A percentile compares a stretch with the other conserved stretches of the same genome.
Evolutionary conservation across 148 eudicot species (phyloP).

Genomic region (Cornus florida): DNA sequence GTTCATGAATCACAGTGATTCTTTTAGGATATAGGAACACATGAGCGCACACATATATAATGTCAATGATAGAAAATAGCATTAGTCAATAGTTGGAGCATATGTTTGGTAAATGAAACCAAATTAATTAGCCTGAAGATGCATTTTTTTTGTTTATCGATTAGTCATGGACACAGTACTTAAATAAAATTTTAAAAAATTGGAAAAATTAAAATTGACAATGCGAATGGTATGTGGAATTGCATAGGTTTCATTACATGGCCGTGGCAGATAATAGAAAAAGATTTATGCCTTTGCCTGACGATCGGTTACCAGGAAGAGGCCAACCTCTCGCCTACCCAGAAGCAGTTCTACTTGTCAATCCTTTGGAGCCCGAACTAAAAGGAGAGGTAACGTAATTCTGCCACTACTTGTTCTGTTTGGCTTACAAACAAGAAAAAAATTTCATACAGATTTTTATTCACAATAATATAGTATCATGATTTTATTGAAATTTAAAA

Average conservation of each 20-base stretch:
- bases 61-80: no score
- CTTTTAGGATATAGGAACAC: no score
- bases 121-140: no score
- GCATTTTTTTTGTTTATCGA: not conserved
- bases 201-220: not conserved
- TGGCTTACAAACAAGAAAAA: no score
- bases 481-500: no score
- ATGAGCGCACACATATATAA: no score
- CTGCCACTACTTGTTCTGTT: not conserved
- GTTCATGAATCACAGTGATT: no score
- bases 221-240: not conserved
- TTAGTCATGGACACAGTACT: not conserved
- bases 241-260: slow-evolving; percentile 75
- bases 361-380: slow-evolving; percentile 43
- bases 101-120: no score
- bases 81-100: not conserved
- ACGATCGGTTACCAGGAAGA: slow-evolving; percentile 61
- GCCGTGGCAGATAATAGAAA: slow-evolving; percentile 69
- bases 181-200: not conserved
- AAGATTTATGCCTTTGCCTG: slow-evolving; percentile 80
- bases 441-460: no score
- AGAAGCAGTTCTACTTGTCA: slow-evolving; percentile 78
- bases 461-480: no score
- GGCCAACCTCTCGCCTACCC: slow-evolving; percentile 62
- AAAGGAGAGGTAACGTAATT: slow-evolving; percentile 41